phyloP scores from a whole-genome alignment of 2,329 filamentous ascomycete genomes.

The Cucurbitaria berberidis region DNA sequence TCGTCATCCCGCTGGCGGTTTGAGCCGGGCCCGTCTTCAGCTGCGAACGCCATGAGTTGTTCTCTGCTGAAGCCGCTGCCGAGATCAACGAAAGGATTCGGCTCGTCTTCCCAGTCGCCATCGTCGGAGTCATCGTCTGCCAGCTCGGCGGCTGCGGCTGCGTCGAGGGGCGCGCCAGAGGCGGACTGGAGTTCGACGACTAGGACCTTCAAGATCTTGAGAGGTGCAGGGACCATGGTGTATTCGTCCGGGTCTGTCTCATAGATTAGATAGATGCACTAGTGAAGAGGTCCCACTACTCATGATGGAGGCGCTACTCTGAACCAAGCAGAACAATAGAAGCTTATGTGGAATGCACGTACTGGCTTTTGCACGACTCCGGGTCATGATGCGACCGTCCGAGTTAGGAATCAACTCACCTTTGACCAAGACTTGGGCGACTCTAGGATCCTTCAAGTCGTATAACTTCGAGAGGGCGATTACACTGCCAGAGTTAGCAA shows the following conservation, averaged over 20 bases:
- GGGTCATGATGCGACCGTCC: constrained; percentile 87
- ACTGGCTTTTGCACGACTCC: constrained; percentile 86
- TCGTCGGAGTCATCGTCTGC: constrained; percentile 72
- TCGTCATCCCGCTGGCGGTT: constrained; percentile 81
- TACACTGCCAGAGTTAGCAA: constrained; percentile 62
- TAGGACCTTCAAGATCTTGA: constrained; percentile 96
- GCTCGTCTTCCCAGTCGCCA: constrained; percentile 80
- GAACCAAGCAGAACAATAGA: background rate
- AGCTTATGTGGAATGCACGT: constrained; percentile 39
- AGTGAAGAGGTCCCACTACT: background rate
- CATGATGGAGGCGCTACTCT: background rate
- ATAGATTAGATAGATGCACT: constrained; percentile 17
- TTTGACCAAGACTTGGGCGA: constrained; percentile 82
- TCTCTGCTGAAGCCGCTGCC: constrained; percentile 58
- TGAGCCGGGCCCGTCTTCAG: constrained; percentile 54
- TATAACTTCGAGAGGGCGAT: constrained; percentile 93
- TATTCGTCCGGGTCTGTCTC: constrained; percentile 80
- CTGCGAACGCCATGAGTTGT: constrained; percentile 81
- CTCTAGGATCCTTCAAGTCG: constrained; percentile 79
- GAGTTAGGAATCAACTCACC: constrained; percentile 80
- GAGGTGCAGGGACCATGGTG: constrained; percentile 81
- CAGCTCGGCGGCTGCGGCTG: constrained; percentile 65
- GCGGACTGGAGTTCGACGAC: constrained; percentile 89
- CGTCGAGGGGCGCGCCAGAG: constrained; percentile 67
- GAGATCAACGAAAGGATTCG: constrained; percentile 75